A percentile compares a stretch with the other conserved stretches of the same genome.
Conservation (phyloP, 73 alveolate species). For the Paraurostyla sp. region DNA sequence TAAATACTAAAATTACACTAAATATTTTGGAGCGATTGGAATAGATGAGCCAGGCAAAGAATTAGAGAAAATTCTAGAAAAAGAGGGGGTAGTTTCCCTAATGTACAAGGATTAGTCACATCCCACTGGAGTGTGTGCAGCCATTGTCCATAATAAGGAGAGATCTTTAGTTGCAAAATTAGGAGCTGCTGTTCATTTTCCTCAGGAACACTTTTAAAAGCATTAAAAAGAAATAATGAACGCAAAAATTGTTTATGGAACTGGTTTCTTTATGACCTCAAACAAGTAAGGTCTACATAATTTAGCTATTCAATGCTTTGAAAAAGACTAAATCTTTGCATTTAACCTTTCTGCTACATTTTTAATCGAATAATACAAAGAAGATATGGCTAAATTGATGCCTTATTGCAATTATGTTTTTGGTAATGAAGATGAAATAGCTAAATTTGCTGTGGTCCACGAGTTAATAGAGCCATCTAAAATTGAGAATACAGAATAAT, state of each 20-base stretch:
- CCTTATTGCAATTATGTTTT: constrained; percentile 74
- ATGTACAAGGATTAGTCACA: constrained; percentile 19
- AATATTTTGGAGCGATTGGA: constrained; percentile 77
- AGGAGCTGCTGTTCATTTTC: constrained; percentile 73
- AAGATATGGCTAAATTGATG: constrained; percentile 64
- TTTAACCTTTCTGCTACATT: constrained; percentile 77
- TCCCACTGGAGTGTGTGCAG: constrained; percentile 87
- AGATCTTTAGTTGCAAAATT: constrained; percentile 84
- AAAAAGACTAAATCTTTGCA: constrained; percentile 54
- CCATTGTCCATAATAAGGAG: constrained; percentile 65
- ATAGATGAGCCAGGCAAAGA: constrained; percentile 65
- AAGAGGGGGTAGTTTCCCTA: constrained; percentile 62
- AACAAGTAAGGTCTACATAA: constrained; percentile 60
- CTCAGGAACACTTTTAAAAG: constrained; percentile 40
- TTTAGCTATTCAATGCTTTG: constrained; percentile 44
- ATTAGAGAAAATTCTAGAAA: constrained; percentile 24
- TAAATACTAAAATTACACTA: constrained; percentile 1
- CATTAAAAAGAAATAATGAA: constrained; percentile 27
- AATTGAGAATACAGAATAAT: neutral
- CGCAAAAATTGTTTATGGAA: constrained; percentile 62
- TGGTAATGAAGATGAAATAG: constrained; percentile 88
- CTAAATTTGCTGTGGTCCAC: constrained; percentile 72
- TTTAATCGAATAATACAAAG: constrained; percentile 67
- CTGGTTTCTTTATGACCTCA: constrained; percentile 74
- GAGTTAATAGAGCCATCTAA: neutral